Base-by-base conservation (phyloP, 179 eudicot species). In the Actinidia polygama region DNA sequence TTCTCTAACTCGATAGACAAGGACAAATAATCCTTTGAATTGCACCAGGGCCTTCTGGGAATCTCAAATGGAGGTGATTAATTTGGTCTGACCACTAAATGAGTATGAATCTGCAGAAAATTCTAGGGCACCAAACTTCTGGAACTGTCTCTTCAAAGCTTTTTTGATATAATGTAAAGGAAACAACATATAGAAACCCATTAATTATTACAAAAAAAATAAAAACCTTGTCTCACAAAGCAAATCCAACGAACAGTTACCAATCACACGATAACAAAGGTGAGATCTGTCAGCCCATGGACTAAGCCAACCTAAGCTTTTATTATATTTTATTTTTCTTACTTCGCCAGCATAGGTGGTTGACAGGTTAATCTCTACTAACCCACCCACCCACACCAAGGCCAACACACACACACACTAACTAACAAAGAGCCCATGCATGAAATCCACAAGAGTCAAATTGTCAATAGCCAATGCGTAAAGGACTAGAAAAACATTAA, bases 71-170 rank as follows among this genome's bases (percentile, higher is more conserved):
- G 74, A 70, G 53, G 18, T 44, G 24, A 72, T 47, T 4, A 21
- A 47, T 72, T 72, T 47, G 26, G 21, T 72, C 57, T 47, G 21
- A 72, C 76, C 57, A n/a, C 76, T 49, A 49, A 47, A 71, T 9
- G 57, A 47, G 24, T 24, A 2, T 30, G 49, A 47, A 47, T 72
- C 58, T n/a, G 76, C 76, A 9, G 3, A 5, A 19, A 49, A 21
- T 72, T 47, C 57, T 72, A 72, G 57, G 11, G 16, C 7, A 47
- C 49, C 57, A 72, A 72, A 47, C 76, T 53, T 72, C 10, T 19
- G 74, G 74, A 46, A 44, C n/a, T 70, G 74, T 70, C 74, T 46
- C 53, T 46, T 46, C 53, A 70, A 55, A 46, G 54, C 53, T 70
- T 9, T 8, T 5, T 70, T 44, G 36, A 30, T 30, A 30, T 30